Conservation (phyloP, 1,284 basidiomycete species). For the Sporisorium sorghi region DNA sequence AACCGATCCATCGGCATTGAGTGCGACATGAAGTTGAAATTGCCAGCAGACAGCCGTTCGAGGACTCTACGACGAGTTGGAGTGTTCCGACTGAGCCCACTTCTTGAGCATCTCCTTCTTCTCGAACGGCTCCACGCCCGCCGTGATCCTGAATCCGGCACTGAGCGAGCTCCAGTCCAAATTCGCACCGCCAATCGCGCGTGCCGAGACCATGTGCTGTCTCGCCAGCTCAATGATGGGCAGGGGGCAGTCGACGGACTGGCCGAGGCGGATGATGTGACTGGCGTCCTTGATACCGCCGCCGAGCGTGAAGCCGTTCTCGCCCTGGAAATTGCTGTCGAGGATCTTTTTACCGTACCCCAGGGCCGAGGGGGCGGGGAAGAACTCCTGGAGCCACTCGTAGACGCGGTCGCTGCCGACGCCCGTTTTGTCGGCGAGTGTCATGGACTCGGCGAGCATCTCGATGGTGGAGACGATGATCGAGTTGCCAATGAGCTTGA, state of each 20-base stretch:
- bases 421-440: conserved; percentile 85
- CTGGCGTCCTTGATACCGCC: conserved; percentile 83
- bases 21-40: background rate
- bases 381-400: conserved; percentile 59
- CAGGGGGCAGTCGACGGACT: conserved; percentile 80
- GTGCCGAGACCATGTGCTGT: conserved; percentile 47
- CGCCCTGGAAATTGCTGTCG: conserved; percentile 80
- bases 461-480: conserved; percentile 73
- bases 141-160: conserved; percentile 77
- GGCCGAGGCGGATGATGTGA: conserved; percentile 72
- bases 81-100: conserved; percentile 31
- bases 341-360: conserved; percentile 72
- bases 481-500: conserved; percentile 77
- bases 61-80: background rate
- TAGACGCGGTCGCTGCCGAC: conserved; percentile 76
- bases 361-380: conserved; percentile 57
- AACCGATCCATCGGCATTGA: background rate
- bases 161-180: conserved; percentile 80
- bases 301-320: conserved; percentile 84
- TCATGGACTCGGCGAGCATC: conserved; percentile 82
- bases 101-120: conserved; percentile 51
- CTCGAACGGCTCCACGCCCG: conserved; percentile 77
- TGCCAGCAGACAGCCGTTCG: background rate
- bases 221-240: conserved; percentile 72
- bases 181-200: conserved; percentile 76